Evolutionary conservation across 495 filamentous ascomycete species (phyloP).

Genomic region (Podospora australis): DNA sequence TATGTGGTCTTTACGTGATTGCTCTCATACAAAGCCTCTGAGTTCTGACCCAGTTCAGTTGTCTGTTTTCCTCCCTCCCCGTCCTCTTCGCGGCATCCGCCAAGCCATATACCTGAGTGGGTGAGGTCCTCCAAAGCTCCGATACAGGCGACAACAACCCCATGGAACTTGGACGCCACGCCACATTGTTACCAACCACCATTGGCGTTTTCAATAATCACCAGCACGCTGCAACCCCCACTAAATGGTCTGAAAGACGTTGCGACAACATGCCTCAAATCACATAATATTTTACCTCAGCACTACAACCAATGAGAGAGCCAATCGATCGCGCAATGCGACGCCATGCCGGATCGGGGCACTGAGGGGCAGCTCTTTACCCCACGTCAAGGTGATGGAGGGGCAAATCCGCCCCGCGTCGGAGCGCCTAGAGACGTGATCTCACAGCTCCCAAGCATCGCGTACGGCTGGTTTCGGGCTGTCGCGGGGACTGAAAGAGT

Average conservation of each 20-base stretch:
- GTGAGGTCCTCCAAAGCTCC: background rate
- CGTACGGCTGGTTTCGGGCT: slow-evolving; percentile 3
- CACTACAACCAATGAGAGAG: slow-evolving; percentile 19
- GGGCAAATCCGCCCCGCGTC: slow-evolving; percentile 24
- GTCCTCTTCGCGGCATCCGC: background rate
- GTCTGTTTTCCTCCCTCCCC: no score
- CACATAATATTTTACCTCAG: slow-evolving; percentile 24
- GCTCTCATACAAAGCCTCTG: no score
- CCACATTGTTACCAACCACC: background rate
- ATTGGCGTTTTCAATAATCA: slow-evolving; percentile 2
- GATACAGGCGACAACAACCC: background rate
- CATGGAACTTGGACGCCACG: background rate
- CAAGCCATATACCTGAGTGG: no score
- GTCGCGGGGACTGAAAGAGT: background rate
- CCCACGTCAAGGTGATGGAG: slow-evolving; percentile 28
- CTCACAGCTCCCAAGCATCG: slow-evolving; percentile 1
- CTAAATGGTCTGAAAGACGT: slow-evolving; percentile 3
- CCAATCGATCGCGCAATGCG: slow-evolving; percentile 29
- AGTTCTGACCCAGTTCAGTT: no score
- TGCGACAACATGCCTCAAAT: slow-evolving; percentile 26
- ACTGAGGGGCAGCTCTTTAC: slow-evolving; percentile 24
- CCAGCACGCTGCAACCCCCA: slow-evolving; percentile 8
- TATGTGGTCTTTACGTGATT: no score
- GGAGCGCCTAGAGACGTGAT: background rate
- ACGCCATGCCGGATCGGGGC: slow-evolving; percentile 23